These are phyloP conservation scores for Talaromyces atroroseus DNA, from an alignment of 2,329 filamentous ascomycete species.

Conservation along the genomic window DNA sequence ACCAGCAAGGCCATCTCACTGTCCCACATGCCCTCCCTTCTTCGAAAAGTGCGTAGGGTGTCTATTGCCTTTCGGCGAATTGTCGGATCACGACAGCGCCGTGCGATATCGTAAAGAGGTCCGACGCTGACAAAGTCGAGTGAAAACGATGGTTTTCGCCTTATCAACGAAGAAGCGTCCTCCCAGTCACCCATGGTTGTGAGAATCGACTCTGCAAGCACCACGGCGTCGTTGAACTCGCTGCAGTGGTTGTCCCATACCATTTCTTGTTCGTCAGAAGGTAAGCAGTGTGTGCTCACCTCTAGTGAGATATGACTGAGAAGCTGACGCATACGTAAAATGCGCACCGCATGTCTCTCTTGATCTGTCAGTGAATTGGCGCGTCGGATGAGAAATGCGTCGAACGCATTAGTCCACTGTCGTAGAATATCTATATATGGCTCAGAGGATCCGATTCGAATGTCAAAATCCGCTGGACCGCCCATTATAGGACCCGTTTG, in stretches of 20 bases:
- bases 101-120: conserved; percentile 3
- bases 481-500: not conserved
- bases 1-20: not conserved
- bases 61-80: conserved; percentile 3
- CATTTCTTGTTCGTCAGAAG: not conserved
- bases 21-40: conserved; percentile 9
- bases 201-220: not conserved
- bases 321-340: conserved; percentile 6
- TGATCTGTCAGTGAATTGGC: not conserved
- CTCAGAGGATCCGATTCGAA: not conserved
- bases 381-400: conserved; percentile 2
- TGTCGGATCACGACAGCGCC: conserved; percentile 5
- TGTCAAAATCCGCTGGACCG: not conserved
- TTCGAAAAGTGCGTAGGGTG: not conserved
- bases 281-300: not conserved
- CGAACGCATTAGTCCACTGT: conserved; percentile 3
- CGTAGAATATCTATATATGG: conserved; percentile 2
- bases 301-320: conserved; percentile 1
- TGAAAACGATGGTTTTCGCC: not conserved
- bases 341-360: conserved; percentile 1
- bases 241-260: conserved; percentile 6
- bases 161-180: not conserved
- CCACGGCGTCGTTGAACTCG: not conserved
- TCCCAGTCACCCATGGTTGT: not conserved
- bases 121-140: not conserved